These are phyloP conservation scores for Delitschia confertaspora DNA, from an alignment of 495 filamentous ascomycete genomes.

Conservation along the genomic window DNA sequence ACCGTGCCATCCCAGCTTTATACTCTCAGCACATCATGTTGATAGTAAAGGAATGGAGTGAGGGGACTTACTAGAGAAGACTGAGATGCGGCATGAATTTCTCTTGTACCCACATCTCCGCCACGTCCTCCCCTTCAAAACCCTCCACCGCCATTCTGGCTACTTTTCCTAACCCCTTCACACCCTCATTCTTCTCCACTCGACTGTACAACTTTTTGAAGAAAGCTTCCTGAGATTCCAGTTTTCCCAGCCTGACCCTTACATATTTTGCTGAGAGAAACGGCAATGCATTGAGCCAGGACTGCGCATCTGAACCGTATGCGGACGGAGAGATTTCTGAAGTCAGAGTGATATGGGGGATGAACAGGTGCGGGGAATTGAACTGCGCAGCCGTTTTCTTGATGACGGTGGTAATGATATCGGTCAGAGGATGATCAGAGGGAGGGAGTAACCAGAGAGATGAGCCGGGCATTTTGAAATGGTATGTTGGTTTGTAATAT, in stretches of 20 bases:
- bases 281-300: constrained; percentile 25
- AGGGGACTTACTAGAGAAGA: constrained; percentile 33
- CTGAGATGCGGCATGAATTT: constrained; percentile 30
- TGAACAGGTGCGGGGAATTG: constrained; percentile 23
- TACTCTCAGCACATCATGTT: constrained; percentile 1
- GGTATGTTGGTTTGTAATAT: neutral
- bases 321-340: constrained; percentile 20
- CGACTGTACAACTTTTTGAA: constrained; percentile 28
- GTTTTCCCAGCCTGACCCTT: constrained; percentile 16
- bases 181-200: constrained; percentile 22
- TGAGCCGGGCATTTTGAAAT: constrained; percentile 23
- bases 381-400: constrained; percentile 15
- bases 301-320: constrained; percentile 25
- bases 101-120: constrained; percentile 29
- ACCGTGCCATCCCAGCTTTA: no score
- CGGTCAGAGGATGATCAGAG: constrained; percentile 17
- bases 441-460: constrained; percentile 36
- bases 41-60: no score
- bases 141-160: constrained; percentile 11
- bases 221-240: constrained; percentile 25
- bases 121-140: constrained; percentile 10
- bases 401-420: constrained; percentile 23
- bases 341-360: constrained; percentile 34
- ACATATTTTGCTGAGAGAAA: constrained; percentile 17
- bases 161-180: constrained; percentile 12